These are phyloP conservation scores for Eruca vesicaria DNA, from an alignment of 441 rosid genomes.

Conservation along the genomic window DNA sequence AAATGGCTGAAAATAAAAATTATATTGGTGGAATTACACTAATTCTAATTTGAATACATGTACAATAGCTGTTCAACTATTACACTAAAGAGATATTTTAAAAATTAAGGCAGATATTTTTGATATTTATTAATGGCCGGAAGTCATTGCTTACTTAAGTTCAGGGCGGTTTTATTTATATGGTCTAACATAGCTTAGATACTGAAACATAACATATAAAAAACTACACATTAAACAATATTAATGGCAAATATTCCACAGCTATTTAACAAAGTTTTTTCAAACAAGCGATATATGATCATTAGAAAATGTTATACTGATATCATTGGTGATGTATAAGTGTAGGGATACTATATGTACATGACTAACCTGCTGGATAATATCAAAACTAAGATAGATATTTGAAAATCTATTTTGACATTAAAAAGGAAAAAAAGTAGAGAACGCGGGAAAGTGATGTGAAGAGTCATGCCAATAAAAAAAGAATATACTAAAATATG, in stretches of 20 bases:
- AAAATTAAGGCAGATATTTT: no score
- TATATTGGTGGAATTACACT: no score
- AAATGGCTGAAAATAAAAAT: no score
- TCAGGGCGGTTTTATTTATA: no score
- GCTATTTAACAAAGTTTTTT: background rate
- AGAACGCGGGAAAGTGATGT: constrained; percentile 30
- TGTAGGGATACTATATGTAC: background rate
- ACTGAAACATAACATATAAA: background rate
- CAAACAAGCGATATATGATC: no score
- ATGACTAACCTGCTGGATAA: constrained; percentile 6
- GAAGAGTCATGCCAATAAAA: constrained; percentile 33
- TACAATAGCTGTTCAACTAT: no score
- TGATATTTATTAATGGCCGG: no score
- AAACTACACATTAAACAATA: background rate
- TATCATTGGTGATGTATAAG: background rate
- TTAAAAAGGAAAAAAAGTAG: background rate
- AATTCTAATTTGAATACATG: no score
- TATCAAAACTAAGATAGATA: background rate
- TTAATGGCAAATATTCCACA: background rate
- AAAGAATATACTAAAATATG: constrained; percentile 31
- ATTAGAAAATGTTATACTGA: background rate
- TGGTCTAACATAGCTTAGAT: no score
- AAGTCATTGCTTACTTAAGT: no score
- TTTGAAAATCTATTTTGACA: background rate
- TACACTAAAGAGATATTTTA: no score